Evolutionary conservation across 2,329 filamentous ascomycete species (phyloP), one percentile per base, ranked within the genome.

Genomic region (Monilinia laxa): DNA sequence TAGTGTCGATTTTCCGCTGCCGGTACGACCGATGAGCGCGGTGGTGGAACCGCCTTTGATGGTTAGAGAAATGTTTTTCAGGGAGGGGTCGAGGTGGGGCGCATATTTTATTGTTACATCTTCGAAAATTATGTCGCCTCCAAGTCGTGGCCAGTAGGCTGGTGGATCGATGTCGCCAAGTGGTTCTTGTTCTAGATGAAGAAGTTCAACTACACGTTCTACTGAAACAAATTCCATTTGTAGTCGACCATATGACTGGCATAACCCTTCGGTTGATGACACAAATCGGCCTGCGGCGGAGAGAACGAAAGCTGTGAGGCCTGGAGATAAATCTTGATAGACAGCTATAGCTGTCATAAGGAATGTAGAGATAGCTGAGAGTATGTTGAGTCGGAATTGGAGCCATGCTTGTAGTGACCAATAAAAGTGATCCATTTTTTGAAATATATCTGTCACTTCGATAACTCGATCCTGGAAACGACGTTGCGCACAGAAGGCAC

Each of bases 341-440:
- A 97, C 80, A 18, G 93, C 93, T 12, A 93, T 84, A 1, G 89
- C 76, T 1, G 92, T 91, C 62, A 97, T 80, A 0, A 87, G 79
- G 67, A 94, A 90, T 0, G 90, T 92, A 10, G 91, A 91, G 4
- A 85, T 76, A 0, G 90, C 90, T 0, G 92, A 92, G 7, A 93
- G 79, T 11, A 81, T 78, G 71, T 92, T 89, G 66, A 95, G 94
- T 16, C 93, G 87, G 73, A 90, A 92, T 76, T 88, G 88, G 2
- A 97, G 82, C 93, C 93, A 97, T 10, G 87, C 87, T 71, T 96
- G 92, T 54, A 96, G 82, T 67, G 88, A 91, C 90, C 93, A 97
- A 79, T 96, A 97, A 79, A 97, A 96, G 76, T 97, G 93, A 73
- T 97, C 93, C 84, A 96, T 95, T 75, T 92, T 92, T 76, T 97